Percentiles rank a stretch among this genome's conserved stretches.
Conservation (phyloP, 306 rosid species). For the Quercus engelmannii region DNA sequence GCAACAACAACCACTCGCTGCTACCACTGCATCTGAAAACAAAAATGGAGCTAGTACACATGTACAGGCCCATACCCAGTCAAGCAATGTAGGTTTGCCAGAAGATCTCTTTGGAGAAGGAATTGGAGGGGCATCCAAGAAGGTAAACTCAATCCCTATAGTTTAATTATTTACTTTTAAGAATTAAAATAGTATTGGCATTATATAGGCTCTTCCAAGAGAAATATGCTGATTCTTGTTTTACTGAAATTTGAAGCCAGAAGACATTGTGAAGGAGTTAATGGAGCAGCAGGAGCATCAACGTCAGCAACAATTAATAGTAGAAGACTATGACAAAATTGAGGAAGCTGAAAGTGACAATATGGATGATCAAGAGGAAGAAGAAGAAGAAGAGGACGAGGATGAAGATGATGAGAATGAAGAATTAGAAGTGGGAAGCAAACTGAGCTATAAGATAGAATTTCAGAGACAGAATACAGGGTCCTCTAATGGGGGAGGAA, state of each 20-base stretch:
- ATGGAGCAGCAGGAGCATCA: constrained; percentile 26
- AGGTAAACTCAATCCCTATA: constrained; percentile 30
- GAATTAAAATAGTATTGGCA: too few relatives aligned
- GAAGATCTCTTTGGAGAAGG: constrained; percentile 23
- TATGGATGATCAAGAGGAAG: constrained; percentile 20
- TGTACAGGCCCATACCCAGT: constrained; percentile 3
- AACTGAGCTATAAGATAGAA: constrained; percentile 31
- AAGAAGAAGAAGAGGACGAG: constrained; percentile 15
- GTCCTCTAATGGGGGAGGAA: constrained; percentile 27
- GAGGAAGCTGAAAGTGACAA: constrained; percentile 28
- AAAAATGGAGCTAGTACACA: constrained; percentile 1
- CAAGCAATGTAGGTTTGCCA: constrained; percentile 2
- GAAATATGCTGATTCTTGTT: constrained; percentile 23
- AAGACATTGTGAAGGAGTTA: constrained; percentile 54
- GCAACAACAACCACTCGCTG: not conserved
- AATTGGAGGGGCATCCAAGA: constrained; percentile 27
- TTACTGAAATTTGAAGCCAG: constrained; percentile 46
- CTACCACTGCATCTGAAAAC: not conserved
- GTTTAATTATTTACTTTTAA: too few relatives aligned
- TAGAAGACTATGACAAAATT: constrained; percentile 22
- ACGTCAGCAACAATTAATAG: constrained; percentile 9
- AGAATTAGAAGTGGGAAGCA: constrained; percentile 10
- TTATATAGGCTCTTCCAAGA: not conserved
- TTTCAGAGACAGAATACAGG: constrained; percentile 31
- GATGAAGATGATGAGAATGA: constrained; percentile 16